Percentiles rank a stretch among this genome's conserved stretches.
Evolutionary conservation across 345 rosid genomes (phyloP).

Genomic region (Ailanthus altissimus): DNA sequence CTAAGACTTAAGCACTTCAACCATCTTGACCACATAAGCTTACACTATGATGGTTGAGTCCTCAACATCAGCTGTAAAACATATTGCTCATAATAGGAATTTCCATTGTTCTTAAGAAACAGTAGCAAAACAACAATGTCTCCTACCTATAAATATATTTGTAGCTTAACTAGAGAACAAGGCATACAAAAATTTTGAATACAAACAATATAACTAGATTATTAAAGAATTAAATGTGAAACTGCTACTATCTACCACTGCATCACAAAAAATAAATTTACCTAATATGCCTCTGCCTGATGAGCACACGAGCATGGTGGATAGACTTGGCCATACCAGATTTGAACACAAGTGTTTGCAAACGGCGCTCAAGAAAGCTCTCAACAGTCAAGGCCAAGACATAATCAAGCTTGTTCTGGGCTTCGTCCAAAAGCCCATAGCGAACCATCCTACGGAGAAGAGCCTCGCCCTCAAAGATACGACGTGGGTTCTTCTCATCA

Average conservation of each 20-base stretch:
- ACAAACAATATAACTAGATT: not conserved
- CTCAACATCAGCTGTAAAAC: not conserved
- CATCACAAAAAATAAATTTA: not conserved
- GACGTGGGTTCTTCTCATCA: slow-evolving; percentile 51
- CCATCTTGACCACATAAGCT: not conserved
- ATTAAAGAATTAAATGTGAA: not conserved
- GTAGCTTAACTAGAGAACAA: not conserved
- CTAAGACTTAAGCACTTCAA: not conserved
- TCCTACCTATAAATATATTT: not conserved
- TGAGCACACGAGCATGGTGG: slow-evolving; percentile 56
- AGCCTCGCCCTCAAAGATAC: slow-evolving; percentile 53
- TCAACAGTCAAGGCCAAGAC: slow-evolving; percentile 53
- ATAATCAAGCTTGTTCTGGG: slow-evolving; percentile 57
- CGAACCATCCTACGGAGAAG: slow-evolving; percentile 49
- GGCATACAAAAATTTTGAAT: no score
- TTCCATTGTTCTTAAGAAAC: not conserved
- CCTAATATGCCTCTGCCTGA: slow-evolving; percentile 56
- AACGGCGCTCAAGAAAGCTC: slow-evolving; percentile 51
- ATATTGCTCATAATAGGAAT: not conserved
- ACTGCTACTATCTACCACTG: not conserved
- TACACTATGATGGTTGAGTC: not conserved
- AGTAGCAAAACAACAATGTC: not conserved
- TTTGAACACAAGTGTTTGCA: slow-evolving; percentile 52
- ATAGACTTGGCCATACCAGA: slow-evolving; percentile 61
- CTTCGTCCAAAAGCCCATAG: slow-evolving; percentile 49